These are phyloP conservation scores for Nigrograna mackinnonii DNA, from an alignment of 2,329 filamentous ascomycete species.

Conservation along the genomic window DNA sequence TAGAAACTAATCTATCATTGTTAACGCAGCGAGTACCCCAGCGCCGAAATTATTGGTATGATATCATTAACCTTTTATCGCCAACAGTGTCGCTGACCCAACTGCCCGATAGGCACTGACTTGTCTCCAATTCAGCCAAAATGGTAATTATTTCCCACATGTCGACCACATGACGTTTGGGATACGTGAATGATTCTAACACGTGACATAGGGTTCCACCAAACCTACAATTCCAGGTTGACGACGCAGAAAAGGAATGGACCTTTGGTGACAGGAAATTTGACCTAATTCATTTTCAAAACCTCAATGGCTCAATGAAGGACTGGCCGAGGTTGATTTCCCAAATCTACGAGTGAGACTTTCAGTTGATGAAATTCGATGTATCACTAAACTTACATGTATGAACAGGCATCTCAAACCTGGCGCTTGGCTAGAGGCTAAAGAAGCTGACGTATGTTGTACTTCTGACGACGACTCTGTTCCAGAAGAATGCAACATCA, in stretches of 20 bases:
- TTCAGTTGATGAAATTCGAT: too few species aligned
- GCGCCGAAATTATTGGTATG: too few species aligned
- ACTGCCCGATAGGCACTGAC: too few species aligned
- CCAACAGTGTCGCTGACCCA: too few species aligned
- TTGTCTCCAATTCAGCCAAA: too few species aligned
- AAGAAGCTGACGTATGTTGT: constrained; percentile 18
- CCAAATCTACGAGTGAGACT: constrained; percentile 31
- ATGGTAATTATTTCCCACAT: too few species aligned
- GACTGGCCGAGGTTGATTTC: constrained; percentile 41
- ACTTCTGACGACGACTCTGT: constrained; percentile 19
- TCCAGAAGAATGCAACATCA: constrained; percentile 10
- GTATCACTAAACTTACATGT: too few species aligned
- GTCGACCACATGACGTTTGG: too few species aligned
- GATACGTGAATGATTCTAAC: too few species aligned
- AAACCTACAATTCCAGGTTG: constrained; percentile 46
- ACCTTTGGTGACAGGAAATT: constrained; percentile 30
- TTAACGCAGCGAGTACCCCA: too few species aligned
- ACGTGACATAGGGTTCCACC: constrained; percentile 43
- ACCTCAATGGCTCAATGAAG: constrained; percentile 41
- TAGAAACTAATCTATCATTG: too few species aligned
- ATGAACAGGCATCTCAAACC: constrained; percentile 47
- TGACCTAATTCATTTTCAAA: constrained; percentile 46
- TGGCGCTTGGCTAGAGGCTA: constrained; percentile 19
- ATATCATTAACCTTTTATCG: too few species aligned
- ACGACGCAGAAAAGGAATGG: constrained; percentile 44